Base-by-base conservation (phyloP, 768 basidiomycete genomes). In the Podaxis sp. region DNA sequence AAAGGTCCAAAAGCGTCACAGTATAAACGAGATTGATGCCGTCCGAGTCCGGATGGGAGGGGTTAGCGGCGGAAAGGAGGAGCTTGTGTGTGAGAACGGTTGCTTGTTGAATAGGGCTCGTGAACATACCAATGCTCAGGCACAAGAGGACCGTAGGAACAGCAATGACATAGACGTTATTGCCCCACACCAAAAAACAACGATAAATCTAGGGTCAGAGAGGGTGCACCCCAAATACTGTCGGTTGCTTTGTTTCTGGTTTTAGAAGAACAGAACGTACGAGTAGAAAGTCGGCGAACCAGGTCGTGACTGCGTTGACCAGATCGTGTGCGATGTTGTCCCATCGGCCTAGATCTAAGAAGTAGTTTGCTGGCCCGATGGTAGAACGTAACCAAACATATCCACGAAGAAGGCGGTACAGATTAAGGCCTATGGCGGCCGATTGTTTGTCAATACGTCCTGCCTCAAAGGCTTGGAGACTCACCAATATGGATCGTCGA, bases 281-380 rank as follows among this genome's bases (percentile, higher is more conserved):
- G 16, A 64, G 59, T 4, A 68, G 44, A n/a, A 61, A 57, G 54
- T 68, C 66, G 13, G 57, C 66, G n/a, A 64, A 42, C 66, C 66
- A 68, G n/a, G 63, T 68, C 21, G 62, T 59, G 36, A 65, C 36
- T 13, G 61, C 63, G 21, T 61, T 61, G 7, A 65, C 36, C 25
- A 65, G 47, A 32, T 64, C 61, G 37, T 67, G 65, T 13, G 64
- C 57, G 10, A 65, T 58, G 14, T 64, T 67, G 23, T 67, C 66
- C 67, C 67, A 68, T 55, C 61, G 61, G 32, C 50, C 53, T n/a
- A 61, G 53, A 42, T 68, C 61, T 11, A 59, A 46, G 38, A 68
- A 62, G 37, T 65, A 65, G 13, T 25, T n/a, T 6, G 52, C 54
- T 11, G 66, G 51, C 4, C 62, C 59, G n/a, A 58, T 48, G 3